Evolutionary conservation across 192 early-diverging fungal species (phyloP).

Genomic region (Geranomyces michiganensis): DNA sequence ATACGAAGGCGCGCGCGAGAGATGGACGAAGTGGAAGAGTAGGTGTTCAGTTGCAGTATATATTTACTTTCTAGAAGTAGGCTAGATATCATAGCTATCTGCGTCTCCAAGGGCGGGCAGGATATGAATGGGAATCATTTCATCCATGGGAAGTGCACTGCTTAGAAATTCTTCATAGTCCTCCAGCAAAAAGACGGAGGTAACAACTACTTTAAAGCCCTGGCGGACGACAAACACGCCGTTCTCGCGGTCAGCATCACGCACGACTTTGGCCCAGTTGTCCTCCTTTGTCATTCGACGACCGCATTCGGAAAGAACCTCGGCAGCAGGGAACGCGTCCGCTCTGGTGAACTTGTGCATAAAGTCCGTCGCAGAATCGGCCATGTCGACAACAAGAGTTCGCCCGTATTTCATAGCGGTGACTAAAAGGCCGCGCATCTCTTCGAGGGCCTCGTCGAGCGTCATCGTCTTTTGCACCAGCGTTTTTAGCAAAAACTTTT

Average conservation of each 20-base stretch:
- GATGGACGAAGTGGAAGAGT: background rate
- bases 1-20: background rate
- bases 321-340: slow-evolving; percentile 26
- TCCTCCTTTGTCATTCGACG: slow-evolving; percentile 13
- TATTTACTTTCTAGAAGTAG: no score
- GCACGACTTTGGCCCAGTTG: slow-evolving; percentile 27
- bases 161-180: slow-evolving; percentile 45
- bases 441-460: slow-evolving; percentile 25
- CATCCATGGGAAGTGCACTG: slow-evolving; percentile 26
- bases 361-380: slow-evolving; percentile 42
- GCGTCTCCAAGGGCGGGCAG: slow-evolving; percentile 5
- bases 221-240: slow-evolving; percentile 34
- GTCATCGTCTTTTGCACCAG: slow-evolving; percentile 38
- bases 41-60: no score
- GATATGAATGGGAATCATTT: slow-evolving; percentile 32
- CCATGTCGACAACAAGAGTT: slow-evolving; percentile 37
- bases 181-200: slow-evolving; percentile 35
- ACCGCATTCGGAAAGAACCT: slow-evolving; percentile 29
- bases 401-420: slow-evolving; percentile 41
- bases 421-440: slow-evolving; percentile 31
- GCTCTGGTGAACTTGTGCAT: slow-evolving; percentile 32
- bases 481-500: slow-evolving; percentile 39
- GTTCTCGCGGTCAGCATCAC: slow-evolving; percentile 27
- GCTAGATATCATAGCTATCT: background rate
- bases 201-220: slow-evolving; percentile 40